Percentiles rank a stretch among this genome's conserved stretches.
Evolutionary conservation across 2,329 filamentous ascomycete species (phyloP).

Genomic region (Macroventuria anomochaeta): DNA sequence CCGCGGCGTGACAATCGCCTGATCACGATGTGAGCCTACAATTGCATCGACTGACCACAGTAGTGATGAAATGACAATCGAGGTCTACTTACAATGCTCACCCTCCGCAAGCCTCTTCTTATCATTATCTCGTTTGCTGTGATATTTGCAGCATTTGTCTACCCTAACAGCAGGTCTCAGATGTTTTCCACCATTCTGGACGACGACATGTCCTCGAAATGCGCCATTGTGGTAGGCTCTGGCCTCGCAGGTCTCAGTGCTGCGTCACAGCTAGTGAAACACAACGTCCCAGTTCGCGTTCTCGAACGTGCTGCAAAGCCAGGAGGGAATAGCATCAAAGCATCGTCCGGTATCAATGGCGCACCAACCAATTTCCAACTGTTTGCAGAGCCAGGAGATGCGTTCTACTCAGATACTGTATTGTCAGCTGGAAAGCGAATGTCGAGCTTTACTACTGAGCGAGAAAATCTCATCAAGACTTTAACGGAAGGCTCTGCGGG

Average conservation of each 20-base stretch:
- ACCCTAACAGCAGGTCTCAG: neutral
- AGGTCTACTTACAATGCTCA: neutral
- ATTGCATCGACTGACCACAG: conserved; percentile 11
- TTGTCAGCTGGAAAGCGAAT: conserved; percentile 59
- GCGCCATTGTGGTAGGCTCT: conserved; percentile 68
- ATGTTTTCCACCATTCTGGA: conserved; percentile 13
- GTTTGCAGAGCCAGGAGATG: conserved; percentile 37
- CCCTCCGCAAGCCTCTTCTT: neutral
- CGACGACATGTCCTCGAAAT: conserved; percentile 15
- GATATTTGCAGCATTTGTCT: neutral
- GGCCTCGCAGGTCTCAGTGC: conserved; percentile 69
- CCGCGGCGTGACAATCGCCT: conserved; percentile 18
- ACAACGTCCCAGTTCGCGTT: conserved; percentile 61
- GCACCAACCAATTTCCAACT: conserved; percentile 65
- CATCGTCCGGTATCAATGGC: conserved; percentile 70
- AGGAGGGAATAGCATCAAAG: conserved; percentile 71
- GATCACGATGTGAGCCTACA: conserved; percentile 8
- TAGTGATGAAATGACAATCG: neutral
- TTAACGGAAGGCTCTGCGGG: conserved; percentile 58
- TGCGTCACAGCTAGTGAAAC: conserved; percentile 62
- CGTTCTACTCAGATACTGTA: conserved; percentile 64
- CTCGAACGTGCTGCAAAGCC: conserved; percentile 66
- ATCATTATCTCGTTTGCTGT: neutral
- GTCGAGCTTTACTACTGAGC: conserved; percentile 35
- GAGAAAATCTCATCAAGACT: conserved; percentile 56